phyloP scores from a whole-genome alignment of 306 rosid genomes.

The cucumber (Cucumis sativus) region Cucumber_9930_V3 NC_026658.2:16007501-16008000 shows the following conservation, averaged over 20 bases:
- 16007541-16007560: no score
- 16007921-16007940: background rate
- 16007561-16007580: background rate
- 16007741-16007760: background rate
- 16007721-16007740: background rate
- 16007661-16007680: background rate
- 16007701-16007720: background rate
- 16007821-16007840: background rate
- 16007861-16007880: background rate
- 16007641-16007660: background rate
- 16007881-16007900: background rate
- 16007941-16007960: background rate
- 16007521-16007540: no score
- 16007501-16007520: no score
- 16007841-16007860: background rate
- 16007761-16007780: background rate
- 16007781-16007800: background rate
- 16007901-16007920: background rate
- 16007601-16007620: background rate
- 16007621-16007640: background rate
- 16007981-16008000: background rate
- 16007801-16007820: background rate
- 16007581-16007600: background rate
- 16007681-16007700: background rate
- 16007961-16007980: background rate